Percentiles rank a stretch among this genome's conserved stretches.
Evolutionary conservation across 2,329 filamentous ascomycete species (phyloP).

Genomic region (Claviceps pazoutovae): DNA sequence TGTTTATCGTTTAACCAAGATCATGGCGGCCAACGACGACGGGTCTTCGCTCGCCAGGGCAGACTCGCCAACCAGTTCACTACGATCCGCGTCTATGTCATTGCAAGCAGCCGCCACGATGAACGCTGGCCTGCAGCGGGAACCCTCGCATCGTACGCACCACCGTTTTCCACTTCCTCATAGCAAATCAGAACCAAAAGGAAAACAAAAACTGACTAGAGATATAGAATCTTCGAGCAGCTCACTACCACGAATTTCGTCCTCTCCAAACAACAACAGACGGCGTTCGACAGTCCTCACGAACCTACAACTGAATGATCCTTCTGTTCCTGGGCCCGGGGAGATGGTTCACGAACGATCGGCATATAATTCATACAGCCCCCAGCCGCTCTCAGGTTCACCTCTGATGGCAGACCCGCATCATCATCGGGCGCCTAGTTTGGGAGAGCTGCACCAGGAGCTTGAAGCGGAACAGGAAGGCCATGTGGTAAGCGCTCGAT

Average conservation of each 20-base stretch:
- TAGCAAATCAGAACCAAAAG: too few species aligned
- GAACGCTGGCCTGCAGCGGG: conserved; percentile 60
- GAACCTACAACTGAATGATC: conserved; percentile 63
- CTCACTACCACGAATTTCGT: conserved; percentile 30
- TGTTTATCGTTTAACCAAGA: not conserved
- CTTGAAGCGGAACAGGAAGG: conserved; percentile 68
- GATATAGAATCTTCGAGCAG: conserved; percentile 35
- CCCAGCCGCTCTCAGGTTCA: conserved; percentile 33
- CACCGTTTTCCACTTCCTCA: not conserved
- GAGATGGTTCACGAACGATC: conserved; percentile 45
- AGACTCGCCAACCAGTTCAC: conserved; percentile 45
- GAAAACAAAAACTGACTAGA: conserved; percentile 4
- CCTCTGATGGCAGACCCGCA: conserved; percentile 39
- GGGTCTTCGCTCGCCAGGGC: conserved; percentile 13
- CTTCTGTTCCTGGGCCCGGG: conserved; percentile 49
- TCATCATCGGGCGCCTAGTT: conserved; percentile 53
- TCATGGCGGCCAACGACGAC: conserved; percentile 18
- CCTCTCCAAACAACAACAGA: conserved; percentile 36
- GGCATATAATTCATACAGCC: conserved; percentile 22
- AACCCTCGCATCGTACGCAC: conserved; percentile 40
- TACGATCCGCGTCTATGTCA: conserved; percentile 53
- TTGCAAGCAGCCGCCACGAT: conserved; percentile 64
- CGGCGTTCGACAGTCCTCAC: conserved; percentile 56
- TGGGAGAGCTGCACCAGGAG: conserved; percentile 67
- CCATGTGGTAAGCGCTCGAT: conserved; percentile 45